phyloP scores from a whole-genome alignment of 768 basidiomycete species.

The Boletus subcaerulescens region DNA sequence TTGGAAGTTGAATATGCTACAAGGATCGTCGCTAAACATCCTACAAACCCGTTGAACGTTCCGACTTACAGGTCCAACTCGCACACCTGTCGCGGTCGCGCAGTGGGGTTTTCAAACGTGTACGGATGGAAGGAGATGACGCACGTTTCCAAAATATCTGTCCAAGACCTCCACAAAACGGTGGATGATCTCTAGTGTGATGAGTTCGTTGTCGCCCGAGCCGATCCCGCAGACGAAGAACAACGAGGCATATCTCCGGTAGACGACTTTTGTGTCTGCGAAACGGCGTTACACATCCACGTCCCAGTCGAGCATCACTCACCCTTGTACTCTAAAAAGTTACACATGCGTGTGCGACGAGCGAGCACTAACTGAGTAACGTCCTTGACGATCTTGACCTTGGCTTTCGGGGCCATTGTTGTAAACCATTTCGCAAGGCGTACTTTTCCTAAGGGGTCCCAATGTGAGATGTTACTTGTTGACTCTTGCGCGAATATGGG shows the following conservation, averaged over 20 bases:
- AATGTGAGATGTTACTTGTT: conserved; percentile 8
- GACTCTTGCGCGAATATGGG: conserved; percentile 3
- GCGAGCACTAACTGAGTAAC: conserved; percentile 91
- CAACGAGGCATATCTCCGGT: conserved; percentile 91
- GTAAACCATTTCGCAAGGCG: conserved; percentile 96
- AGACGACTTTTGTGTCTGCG: conserved; percentile 82
- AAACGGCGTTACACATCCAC: neutral
- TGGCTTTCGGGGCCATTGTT: conserved; percentile 75
- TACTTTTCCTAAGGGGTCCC: conserved; percentile 66
- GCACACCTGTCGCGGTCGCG: conserved; percentile 55
- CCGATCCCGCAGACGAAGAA: conserved; percentile 93
- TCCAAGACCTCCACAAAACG: conserved; percentile 90
- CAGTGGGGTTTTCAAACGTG: neutral
- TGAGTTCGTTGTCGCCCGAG: conserved; percentile 84
- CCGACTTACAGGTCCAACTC: conserved; percentile 83
- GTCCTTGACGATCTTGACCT: conserved; percentile 92
- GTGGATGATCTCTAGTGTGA: conserved; percentile 90
- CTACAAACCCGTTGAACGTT: neutral
- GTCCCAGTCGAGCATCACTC: conserved; percentile 15
- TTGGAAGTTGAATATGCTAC: conserved; percentile 95
- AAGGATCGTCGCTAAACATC: neutral
- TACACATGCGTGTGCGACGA: conserved; percentile 88
- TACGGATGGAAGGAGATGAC: conserved; percentile 7
- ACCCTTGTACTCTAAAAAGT: conserved; percentile 97
- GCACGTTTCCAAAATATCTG: conserved; percentile 50